Conservation (phyloP, 768 basidiomycete species). For the Hydnomerulius pinastri region DNA sequence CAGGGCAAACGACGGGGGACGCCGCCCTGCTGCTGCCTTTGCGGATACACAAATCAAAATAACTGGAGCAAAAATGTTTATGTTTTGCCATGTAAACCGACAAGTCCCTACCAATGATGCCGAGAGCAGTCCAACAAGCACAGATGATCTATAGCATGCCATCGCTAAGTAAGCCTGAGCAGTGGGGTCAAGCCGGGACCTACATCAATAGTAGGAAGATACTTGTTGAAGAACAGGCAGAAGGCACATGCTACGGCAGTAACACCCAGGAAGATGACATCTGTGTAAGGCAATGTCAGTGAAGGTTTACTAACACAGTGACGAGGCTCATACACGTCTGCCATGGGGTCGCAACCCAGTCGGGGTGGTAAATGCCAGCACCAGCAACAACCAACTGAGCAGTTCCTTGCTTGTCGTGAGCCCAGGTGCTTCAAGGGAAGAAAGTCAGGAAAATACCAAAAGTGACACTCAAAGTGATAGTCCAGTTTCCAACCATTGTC, state of each 20-base stretch:
- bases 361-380: conserved; percentile 55
- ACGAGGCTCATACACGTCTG: conserved; percentile 50
- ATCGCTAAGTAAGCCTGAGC: background rate
- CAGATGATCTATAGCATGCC: conserved; percentile 47
- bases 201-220: conserved; percentile 53
- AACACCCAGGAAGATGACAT: conserved; percentile 59
- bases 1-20: conserved; percentile 56
- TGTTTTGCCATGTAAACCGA: background rate
- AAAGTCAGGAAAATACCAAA: conserved; percentile 41
- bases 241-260: conserved; percentile 47
- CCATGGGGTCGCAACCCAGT: conserved; percentile 60
- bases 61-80: conserved; percentile 39
- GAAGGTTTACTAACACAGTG: background rate
- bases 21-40: conserved; percentile 57
- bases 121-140: conserved; percentile 63
- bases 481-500: conserved; percentile 70
- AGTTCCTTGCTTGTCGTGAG: conserved; percentile 41
- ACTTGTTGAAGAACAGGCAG: conserved; percentile 57
- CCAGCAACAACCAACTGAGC: conserved; percentile 63
- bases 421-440: background rate
- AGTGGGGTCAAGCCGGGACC: conserved; percentile 2
- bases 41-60: conserved; percentile 56
- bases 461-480: conserved; percentile 62
- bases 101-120: conserved; percentile 45
- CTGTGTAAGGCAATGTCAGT: conserved; percentile 24